Base-by-base conservation (phyloP, 129 eudicot genomes). In the Helianthus tuberosus region DNA sequence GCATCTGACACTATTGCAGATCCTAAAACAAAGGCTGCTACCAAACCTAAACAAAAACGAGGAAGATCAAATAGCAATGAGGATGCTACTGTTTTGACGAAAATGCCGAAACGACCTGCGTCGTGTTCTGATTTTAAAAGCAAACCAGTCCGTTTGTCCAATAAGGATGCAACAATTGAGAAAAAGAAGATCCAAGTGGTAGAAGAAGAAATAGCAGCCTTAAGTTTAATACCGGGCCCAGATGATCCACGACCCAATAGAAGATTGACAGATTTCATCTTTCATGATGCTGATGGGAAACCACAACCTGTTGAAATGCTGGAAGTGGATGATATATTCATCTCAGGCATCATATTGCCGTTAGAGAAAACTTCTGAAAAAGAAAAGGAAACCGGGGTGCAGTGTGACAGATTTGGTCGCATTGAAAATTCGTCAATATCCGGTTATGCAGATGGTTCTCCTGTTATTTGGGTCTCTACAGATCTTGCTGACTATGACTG, bases 381-480 rank as follows among this genome's bases (percentile, higher is more conserved):
- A 59, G 86, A 66, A 29, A 85, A 84, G 75, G 92, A 75, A 50
- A 65, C 74, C 1, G 88, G 93, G 11, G 77, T 85, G 5, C 80
- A 81, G 13, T 90, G 96, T 81, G 93, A 83, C 71, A 88, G 89
- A 10, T 87, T 90, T 60, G 93, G 93, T 23, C 87, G 91, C 1
- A 81, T 90, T 57, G 96, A 90, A 75, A 63, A 78, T 12, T 90
- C 93, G 96, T 83, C 85, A 8, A 87, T 90, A 23, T 90, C 96
- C 62, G 96, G 96, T 27, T 89, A 87, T 62, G 96, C 87, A 83
- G 96, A 89, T 36, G 96, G 96, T 4, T 72, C 76, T 3, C 96
- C 96, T n/a, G n/a, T n/a, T n/a, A n/a, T n/a, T n/a, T n/a, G n/a
- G n/a, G n/a, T n/a, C n/a, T n/a, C n/a, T n/a, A n/a, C n/a, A n/a